phyloP scores from a whole-genome alignment of 1,284 basidiomycete genomes.

The Ustilago lituana region DNA sequence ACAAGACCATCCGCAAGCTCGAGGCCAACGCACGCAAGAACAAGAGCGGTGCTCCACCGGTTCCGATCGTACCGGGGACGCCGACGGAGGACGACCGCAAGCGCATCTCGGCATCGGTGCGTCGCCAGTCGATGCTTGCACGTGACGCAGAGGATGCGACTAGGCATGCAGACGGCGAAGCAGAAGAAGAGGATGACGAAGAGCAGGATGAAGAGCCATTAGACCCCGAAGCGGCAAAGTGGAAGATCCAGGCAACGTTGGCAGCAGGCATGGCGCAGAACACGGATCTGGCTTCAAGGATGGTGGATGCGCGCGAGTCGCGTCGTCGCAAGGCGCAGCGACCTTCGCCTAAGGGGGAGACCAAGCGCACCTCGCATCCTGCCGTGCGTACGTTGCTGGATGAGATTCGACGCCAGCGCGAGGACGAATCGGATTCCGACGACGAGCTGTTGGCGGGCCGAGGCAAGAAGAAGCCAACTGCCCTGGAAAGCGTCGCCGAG shows the following conservation, averaged over 20 bases:
- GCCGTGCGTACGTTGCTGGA: slow-evolving; percentile 52
- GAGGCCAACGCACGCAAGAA: slow-evolving; percentile 65
- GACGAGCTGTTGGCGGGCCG: slow-evolving; percentile 38
- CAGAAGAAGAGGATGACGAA: slow-evolving; percentile 16
- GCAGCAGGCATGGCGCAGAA: slow-evolving; percentile 65
- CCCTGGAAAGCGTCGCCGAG: slow-evolving; percentile 21
- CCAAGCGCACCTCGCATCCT: slow-evolving; percentile 42
- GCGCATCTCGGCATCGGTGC: slow-evolving; percentile 48
- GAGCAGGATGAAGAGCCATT: slow-evolving; percentile 33
- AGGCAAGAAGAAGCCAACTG: slow-evolving; percentile 34
- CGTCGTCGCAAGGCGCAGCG: slow-evolving; percentile 36
- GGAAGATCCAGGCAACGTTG: slow-evolving; percentile 64
- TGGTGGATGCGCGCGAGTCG: slow-evolving; percentile 62
- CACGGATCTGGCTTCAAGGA: slow-evolving; percentile 59
- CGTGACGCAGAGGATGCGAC: slow-evolving; percentile 9
- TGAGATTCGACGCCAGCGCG: slow-evolving; percentile 54
- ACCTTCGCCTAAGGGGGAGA: slow-evolving; percentile 6
- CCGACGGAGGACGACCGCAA: slow-evolving; percentile 45
- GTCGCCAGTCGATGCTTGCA: slow-evolving; percentile 40
- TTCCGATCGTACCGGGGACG: slow-evolving; percentile 11
- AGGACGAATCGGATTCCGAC: slow-evolving; percentile 49
- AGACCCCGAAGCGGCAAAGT: slow-evolving; percentile 58
- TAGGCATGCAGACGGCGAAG: slow-evolving; percentile 16
- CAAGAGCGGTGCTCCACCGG: slow-evolving; percentile 16
- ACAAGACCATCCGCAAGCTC: slow-evolving; percentile 66